Evolutionary conservation across 2,329 filamentous ascomycete genomes (phyloP).

Genomic region (Dothiorella sarmentorum): DNA sequence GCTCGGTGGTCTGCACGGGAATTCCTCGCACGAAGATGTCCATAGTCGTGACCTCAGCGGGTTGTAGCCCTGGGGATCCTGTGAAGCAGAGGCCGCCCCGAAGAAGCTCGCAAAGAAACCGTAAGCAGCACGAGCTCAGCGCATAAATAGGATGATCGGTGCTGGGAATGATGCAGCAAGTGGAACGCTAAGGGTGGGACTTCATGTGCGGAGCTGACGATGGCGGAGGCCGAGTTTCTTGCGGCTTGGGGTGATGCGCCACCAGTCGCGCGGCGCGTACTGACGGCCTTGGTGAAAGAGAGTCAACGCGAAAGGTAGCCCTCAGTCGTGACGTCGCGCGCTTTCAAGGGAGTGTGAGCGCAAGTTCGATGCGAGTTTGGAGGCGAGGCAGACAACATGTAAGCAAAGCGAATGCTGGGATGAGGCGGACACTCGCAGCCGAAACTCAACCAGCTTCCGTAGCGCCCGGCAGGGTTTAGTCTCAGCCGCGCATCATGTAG

Average conservation of each 20-base stretch:
- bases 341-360: neutral
- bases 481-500: neutral
- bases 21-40: constrained; percentile 47
- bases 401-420: constrained; percentile 1
- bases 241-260: neutral
- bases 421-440: constrained; percentile 1
- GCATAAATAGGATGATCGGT: neutral
- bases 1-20: constrained; percentile 40
- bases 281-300: neutral
- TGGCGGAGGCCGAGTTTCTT: neutral
- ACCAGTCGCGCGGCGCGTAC: neutral
- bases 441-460: no score
- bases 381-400: neutral
- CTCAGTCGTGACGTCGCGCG: neutral
- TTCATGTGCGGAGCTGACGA: neutral
- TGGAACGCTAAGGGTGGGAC: neutral
- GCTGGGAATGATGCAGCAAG: neutral
- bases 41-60: constrained; percentile 32
- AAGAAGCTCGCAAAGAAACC: neutral
- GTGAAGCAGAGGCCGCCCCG: neutral
- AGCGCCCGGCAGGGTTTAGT: neutral
- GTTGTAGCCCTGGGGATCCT: neutral
- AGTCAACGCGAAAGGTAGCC: neutral
- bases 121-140: neutral
- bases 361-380: neutral